Percentiles rank a stretch among this genome's conserved stretches.
phyloP scores from a whole-genome alignment of 352 stramenopile species.

The Aphanomyces euteiches region DNA sequence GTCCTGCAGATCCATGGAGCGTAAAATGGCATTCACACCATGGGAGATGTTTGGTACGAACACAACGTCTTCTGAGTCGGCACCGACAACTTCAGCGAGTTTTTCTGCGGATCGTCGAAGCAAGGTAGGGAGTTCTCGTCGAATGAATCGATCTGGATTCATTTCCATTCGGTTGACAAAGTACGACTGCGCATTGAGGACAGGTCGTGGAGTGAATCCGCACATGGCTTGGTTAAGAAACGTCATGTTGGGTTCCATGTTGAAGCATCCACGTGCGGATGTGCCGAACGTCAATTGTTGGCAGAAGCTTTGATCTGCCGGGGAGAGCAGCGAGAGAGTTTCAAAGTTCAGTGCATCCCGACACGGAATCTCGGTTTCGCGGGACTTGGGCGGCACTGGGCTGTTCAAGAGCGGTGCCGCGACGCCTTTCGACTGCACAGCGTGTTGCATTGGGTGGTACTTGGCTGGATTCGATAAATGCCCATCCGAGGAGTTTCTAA shows the following conservation, averaged over 20 bases:
- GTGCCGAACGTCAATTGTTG: constrained; percentile 45
- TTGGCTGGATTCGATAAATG: constrained; percentile 7
- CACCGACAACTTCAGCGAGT: constrained; percentile 62
- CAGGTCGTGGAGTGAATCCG: constrained; percentile 64
- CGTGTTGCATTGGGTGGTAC: constrained; percentile 19
- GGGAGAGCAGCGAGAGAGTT: constrained; percentile 11
- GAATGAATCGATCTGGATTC: constrained; percentile 82
- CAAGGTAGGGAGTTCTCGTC: constrained; percentile 53
- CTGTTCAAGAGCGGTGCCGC: neutral
- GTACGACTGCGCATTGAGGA: constrained; percentile 77
- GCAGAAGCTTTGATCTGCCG: constrained; percentile 13
- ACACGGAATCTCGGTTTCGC: neutral
- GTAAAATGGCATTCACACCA: constrained; percentile 79
- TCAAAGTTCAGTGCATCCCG: constrained; percentile 14
- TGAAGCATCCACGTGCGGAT: constrained; percentile 70
- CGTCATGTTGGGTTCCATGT: constrained; percentile 68
- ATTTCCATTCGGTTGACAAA: constrained; percentile 87
- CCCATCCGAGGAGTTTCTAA: neutral
- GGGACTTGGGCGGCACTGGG: neutral
- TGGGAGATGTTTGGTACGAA: constrained; percentile 85
- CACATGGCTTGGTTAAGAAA: constrained; percentile 85
- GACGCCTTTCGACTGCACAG: constrained; percentile 15
- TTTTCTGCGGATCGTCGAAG: constrained; percentile 61
- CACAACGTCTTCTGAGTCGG: constrained; percentile 72
- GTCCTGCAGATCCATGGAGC: constrained; percentile 81